Evolutionary conservation across 208 protist genomes (phyloP).

Genomic region (Trypanosoma theileri): DNA sequence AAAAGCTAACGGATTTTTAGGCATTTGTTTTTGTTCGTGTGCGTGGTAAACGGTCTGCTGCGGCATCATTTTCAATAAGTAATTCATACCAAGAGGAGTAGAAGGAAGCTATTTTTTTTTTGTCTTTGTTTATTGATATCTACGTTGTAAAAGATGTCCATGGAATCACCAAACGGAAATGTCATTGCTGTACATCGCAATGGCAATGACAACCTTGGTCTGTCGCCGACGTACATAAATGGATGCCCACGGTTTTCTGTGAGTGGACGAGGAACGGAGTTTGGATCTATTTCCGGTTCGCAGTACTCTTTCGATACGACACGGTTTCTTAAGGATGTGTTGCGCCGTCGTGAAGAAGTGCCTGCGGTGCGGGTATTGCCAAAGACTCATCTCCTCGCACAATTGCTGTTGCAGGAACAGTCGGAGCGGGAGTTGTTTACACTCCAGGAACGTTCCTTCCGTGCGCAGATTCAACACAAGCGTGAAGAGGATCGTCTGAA

Average conservation of each 20-base stretch:
- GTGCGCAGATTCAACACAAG: slow-evolving; percentile 49
- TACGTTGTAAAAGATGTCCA: not conserved
- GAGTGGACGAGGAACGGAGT: slow-evolving; percentile 1
- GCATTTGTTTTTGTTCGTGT: not conserved
- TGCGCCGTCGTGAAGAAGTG: slow-evolving; percentile 43
- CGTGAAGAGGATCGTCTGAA: slow-evolving; percentile 44
- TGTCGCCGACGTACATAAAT: not conserved
- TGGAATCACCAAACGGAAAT: not conserved
- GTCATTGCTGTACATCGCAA: not conserved
- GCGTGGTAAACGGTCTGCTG: slow-evolving; percentile 1
- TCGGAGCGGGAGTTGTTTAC: slow-evolving; percentile 40
- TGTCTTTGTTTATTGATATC: no score
- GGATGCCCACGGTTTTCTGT: not conserved
- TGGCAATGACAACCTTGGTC: not conserved
- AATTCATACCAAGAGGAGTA: not conserved
- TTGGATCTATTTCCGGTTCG: slow-evolving; percentile 6
- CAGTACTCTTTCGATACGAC: slow-evolving; percentile 41
- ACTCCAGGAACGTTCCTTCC: slow-evolving; percentile 46
- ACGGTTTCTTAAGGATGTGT: slow-evolving; percentile 63
- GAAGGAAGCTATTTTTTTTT: no score
- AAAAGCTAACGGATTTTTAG: not conserved
- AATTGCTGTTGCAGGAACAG: slow-evolving; percentile 53
- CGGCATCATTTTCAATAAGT: not conserved
- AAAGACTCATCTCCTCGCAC: slow-evolving; percentile 55
- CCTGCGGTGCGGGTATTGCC: slow-evolving; percentile 58